These are phyloP conservation scores for Aspergillus pseudoviridinutans DNA, from an alignment of 2,329 filamentous ascomycete genomes.

Conservation along the genomic window DNA sequence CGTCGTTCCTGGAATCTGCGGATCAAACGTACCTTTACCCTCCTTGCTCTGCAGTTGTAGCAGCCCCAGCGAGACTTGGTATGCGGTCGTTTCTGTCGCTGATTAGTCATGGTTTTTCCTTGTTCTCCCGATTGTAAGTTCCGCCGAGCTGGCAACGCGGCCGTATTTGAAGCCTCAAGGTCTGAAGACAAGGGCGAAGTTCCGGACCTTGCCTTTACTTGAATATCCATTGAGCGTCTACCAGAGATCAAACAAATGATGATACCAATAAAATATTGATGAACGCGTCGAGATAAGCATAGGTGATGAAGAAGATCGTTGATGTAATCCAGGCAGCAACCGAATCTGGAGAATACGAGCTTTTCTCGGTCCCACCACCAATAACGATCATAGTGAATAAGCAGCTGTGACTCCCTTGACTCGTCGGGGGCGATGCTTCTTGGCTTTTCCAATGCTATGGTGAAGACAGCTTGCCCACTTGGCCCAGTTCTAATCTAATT, in stretches of 20 bases:
- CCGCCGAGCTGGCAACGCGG: neutral
- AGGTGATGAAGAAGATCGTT: neutral
- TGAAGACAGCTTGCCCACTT: too few species aligned
- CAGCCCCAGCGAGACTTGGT: conserved; percentile 42
- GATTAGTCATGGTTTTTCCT: neutral
- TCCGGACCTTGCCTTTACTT: too few species aligned
- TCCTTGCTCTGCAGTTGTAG: conserved; percentile 39
- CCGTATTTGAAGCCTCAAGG: neutral
- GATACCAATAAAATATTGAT: neutral
- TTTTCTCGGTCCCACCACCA: too few species aligned
- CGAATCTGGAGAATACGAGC: neutral
- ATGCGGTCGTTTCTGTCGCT: conserved; percentile 21
- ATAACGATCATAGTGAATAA: too few species aligned
- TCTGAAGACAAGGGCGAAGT: too few species aligned
- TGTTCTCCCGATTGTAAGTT: neutral
- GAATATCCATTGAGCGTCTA: too few species aligned
- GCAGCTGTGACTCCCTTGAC: too few species aligned
- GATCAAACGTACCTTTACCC: conserved; percentile 45
- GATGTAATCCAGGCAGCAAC: neutral
- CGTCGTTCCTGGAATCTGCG: neutral
- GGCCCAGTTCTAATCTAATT: too few species aligned
- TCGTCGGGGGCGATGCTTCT: too few species aligned
- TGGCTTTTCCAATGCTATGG: too few species aligned
- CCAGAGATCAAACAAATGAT: neutral
- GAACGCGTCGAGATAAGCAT: too few species aligned